Conservation (phyloP, 768 basidiomycete species). For the Lyophyllum shimeji region DNA sequence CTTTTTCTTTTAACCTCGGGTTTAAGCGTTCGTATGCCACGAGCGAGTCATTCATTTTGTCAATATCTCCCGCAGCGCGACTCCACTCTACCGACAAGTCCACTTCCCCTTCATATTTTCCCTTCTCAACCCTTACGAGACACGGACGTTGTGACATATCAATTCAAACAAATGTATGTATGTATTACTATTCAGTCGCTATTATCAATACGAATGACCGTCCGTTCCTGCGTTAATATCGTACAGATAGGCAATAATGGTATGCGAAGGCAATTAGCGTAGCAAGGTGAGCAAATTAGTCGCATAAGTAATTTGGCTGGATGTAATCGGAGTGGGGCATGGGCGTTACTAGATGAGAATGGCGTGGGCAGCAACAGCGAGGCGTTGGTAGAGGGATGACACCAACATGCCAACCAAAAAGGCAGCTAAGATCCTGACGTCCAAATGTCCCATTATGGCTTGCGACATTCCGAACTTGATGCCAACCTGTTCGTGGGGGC, state of each 20-base stretch:
- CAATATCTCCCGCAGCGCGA: neutral
- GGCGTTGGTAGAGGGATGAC: slow-evolving; percentile 13
- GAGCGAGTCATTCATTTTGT: slow-evolving; percentile 7
- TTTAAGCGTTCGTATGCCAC: slow-evolving; percentile 6
- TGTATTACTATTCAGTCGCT: slow-evolving; percentile 25
- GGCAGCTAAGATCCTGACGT: slow-evolving; percentile 13
- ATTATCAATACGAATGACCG: slow-evolving; percentile 7
- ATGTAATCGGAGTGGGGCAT: neutral
- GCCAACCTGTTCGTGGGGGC: neutral
- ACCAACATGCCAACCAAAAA: slow-evolving; percentile 17
- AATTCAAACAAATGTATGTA: slow-evolving; percentile 22
- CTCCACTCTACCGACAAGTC: neutral
- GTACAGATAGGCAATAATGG: slow-evolving; percentile 10
- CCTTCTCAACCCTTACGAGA: slow-evolving; percentile 8
- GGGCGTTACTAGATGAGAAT: slow-evolving; percentile 11
- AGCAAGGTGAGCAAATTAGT: neutral
- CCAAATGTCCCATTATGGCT: neutral
- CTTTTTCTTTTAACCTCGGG: slow-evolving; percentile 1
- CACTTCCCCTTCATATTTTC: neutral
- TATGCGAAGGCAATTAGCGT: slow-evolving; percentile 2
- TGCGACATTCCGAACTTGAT: slow-evolving; percentile 9
- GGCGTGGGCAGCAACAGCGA: slow-evolving; percentile 8
- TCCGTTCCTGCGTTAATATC: neutral
- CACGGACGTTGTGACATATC: slow-evolving; percentile 14
- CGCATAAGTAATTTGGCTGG: neutral